A percentile compares a stretch with the other conserved stretches of the same genome.
Evolutionary conservation across 2,329 filamentous ascomycete species (phyloP).

Genomic region (Ceratocystis variospora): DNA sequence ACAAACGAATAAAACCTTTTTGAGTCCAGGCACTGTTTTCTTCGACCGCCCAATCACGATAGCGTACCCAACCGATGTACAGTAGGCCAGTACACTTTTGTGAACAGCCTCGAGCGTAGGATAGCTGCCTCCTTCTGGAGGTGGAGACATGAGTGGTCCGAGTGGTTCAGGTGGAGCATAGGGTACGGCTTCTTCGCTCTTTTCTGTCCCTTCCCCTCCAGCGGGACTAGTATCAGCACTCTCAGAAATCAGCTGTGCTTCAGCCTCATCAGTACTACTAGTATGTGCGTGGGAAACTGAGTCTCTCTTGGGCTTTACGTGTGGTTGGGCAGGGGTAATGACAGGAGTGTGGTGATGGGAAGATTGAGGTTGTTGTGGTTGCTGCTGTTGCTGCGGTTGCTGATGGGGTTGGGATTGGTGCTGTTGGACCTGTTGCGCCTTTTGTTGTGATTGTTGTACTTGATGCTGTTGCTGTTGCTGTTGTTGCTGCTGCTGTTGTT

Average conservation of each 20-base stretch:
- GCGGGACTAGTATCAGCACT: conserved; percentile 33
- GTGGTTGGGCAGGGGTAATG: conserved; percentile 19
- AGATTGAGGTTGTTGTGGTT: conserved; percentile 21
- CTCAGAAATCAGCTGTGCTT: conserved; percentile 14
- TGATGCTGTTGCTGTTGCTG: conserved; percentile 23
- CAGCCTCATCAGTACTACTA: conserved; percentile 15
- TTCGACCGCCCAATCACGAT: conserved; percentile 56
- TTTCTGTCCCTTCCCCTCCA: conserved; percentile 33
- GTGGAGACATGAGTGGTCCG: conserved; percentile 47
- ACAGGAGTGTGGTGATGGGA: conserved; percentile 16
- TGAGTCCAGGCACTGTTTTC: conserved; percentile 51
- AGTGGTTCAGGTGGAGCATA: conserved; percentile 42
- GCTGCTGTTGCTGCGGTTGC: conserved; percentile 21
- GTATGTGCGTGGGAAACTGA: conserved; percentile 9
- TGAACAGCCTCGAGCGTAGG: conserved; percentile 51
- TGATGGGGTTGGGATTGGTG: conserved; percentile 17
- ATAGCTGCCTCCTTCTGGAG: conserved; percentile 50
- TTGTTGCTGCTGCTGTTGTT: conserved; percentile 23
- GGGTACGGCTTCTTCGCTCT: conserved; percentile 34
- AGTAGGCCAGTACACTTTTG: conserved; percentile 49
- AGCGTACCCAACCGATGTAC: conserved; percentile 52
- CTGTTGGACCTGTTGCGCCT: conserved; percentile 17
- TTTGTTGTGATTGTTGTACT: conserved; percentile 22
- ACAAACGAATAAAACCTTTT: conserved; percentile 55
- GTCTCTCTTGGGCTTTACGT: conserved; percentile 28